A percentile compares a stretch with the other conserved stretches of the same genome.
Conservation (phyloP, 2,329 filamentous ascomycete species). For the Cadophora gregata region DNA sequence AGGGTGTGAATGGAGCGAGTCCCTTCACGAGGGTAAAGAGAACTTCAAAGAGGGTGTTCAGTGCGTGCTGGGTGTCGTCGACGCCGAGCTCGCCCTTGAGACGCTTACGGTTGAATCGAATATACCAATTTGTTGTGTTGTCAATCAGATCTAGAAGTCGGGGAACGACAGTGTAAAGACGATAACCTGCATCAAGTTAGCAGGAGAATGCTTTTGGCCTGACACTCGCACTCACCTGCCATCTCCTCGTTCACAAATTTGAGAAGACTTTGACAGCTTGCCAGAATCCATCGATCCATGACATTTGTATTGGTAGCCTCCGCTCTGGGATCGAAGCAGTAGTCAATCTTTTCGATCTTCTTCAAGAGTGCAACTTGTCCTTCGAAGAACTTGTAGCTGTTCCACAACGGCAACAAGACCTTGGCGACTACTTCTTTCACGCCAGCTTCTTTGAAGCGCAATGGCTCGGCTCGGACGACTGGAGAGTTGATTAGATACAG, state of each 20-base stretch:
- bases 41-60: slow-evolving; percentile 95
- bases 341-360: slow-evolving; percentile 81
- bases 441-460: slow-evolving; percentile 88
- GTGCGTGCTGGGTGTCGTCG: slow-evolving; percentile 84
- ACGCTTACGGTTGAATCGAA: slow-evolving; percentile 89
- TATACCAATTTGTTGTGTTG: slow-evolving; percentile 99
- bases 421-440: slow-evolving; percentile 96
- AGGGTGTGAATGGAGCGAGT: slow-evolving; percentile 93
- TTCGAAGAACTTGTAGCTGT: slow-evolving; percentile 96
- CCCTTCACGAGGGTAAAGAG: slow-evolving; percentile 87
- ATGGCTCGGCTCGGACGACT: slow-evolving; percentile 87
- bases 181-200: slow-evolving; percentile 58
- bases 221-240: slow-evolving; percentile 61
- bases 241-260: slow-evolving; percentile 95
- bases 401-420: slow-evolving; percentile 91
- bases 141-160: slow-evolving; percentile 84
- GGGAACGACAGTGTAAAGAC: slow-evolving; percentile 90
- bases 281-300: slow-evolving; percentile 96
- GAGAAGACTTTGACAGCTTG: slow-evolving; percentile 87
- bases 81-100: slow-evolving; percentile 89
- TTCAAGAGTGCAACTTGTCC: slow-evolving; percentile 85
- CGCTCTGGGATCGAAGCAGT: slow-evolving; percentile 76
- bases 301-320: slow-evolving; percentile 84
- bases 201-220: neutral
- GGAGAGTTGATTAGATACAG: slow-evolving; percentile 98